Evolutionary conservation across 768 basidiomycete genomes (phyloP), one percentile per base, ranked within the genome.

Genomic region (Leucosporidium yakuticum): DNA sequence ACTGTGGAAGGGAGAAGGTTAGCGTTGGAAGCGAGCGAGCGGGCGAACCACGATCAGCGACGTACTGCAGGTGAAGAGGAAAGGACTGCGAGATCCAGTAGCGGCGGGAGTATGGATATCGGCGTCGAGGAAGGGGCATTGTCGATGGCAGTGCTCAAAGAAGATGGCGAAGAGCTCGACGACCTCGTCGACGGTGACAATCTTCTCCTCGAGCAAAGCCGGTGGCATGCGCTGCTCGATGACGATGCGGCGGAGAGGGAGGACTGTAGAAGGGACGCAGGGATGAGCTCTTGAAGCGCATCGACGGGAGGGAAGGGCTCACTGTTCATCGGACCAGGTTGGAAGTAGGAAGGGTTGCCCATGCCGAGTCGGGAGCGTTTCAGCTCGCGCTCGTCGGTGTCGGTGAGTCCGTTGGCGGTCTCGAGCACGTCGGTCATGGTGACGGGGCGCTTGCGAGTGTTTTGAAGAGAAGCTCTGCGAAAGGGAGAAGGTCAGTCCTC

Each of bases 21-120:
- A 51, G 59, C 36, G 1, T 25, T 21, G 15, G 53, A 34, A 36
- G 56, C 19, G 20, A 60, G 20, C 31, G 39, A 44, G 39, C 2
- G 34, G 34, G 49, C 11, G 27, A 34, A 27, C 23, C 29, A 7
- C 12, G 20, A 59, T 23, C 0, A 4, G 4, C 6, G 25, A 84
- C 87, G 67, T 75, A 90, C 90, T 89, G 25, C 93, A 91, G 23
- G 96, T 98, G 64, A 98, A 83, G 57, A 99, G 80, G 80, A 99
- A 97, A 0, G 95, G 95, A 48, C 90, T 93, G 29, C 96, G 86
- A 32, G 90, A 91, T 76, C 94, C 94, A 21, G 97, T 90, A 48
- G 96, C 84, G 4, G 91, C 86, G 1, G 95, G 93, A 0, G 95
- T 96, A 78, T 98, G 96, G 79, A 95, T 93, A 59, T 88, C 85